A percentile compares a stretch with the other conserved stretches of the same genome.
Conservation (phyloP, 176 grass and related monocot genomes). For the Avena sativa region DNA sequence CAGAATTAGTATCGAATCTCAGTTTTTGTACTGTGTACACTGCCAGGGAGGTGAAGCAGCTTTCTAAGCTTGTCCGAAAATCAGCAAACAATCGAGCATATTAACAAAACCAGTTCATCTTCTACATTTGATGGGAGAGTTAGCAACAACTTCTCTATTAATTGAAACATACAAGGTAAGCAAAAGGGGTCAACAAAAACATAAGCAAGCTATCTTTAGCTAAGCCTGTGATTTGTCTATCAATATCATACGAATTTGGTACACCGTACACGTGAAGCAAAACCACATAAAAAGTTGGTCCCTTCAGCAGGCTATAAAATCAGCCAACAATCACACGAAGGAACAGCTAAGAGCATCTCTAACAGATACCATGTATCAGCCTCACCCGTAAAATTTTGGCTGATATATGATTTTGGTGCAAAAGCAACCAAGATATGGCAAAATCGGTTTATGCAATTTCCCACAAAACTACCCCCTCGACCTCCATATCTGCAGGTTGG, state of each 20-base stretch:
- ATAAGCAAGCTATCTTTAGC: slow-evolving; percentile 13
- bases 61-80: background rate
- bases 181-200: background rate
- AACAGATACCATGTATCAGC: no score
- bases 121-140: slow-evolving; percentile 11
- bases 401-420: no score
- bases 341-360: no score
- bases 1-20: no score
- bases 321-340: no score
- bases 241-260: slow-evolving; percentile 21
- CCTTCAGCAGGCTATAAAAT: slow-evolving; percentile 30
- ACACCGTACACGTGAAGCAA: slow-evolving; percentile 31
- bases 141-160: background rate
- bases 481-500: no score
- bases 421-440: no score
- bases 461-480: no score
- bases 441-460: no score
- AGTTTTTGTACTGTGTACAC: no score
- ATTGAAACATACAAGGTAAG: background rate
- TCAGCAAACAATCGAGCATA: background rate
- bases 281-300: slow-evolving; percentile 42
- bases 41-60: background rate
- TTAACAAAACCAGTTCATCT: background rate
- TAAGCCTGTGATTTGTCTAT: slow-evolving; percentile 32
- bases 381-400: no score